A percentile compares a stretch with the other conserved stretches of the same genome.
phyloP scores from a whole-genome alignment of 768 basidiomycete genomes.

The Kondoa malvinella region DNA sequence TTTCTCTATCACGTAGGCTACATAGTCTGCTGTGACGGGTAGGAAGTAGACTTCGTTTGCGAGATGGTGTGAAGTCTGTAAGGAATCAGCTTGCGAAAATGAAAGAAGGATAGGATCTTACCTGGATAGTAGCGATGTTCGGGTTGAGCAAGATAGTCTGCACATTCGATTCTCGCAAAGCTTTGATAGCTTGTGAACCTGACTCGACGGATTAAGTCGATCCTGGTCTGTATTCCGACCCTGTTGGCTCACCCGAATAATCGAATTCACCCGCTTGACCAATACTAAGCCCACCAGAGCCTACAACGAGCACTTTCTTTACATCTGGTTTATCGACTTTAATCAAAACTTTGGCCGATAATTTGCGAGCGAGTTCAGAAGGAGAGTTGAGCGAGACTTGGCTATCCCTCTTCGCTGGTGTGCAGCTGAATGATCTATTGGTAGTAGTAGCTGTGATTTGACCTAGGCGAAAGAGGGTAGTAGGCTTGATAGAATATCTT shows the following conservation, averaged over 20 bases:
- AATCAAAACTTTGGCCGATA: conserved; percentile 86
- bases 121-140: conserved; percentile 36
- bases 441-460: not conserved
- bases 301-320: conserved; percentile 86
- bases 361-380: conserved; percentile 77
- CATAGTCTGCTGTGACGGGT: conserved; percentile 89
- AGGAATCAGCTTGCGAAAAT: conserved; percentile 53
- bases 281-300: conserved; percentile 86
- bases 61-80: conserved; percentile 95
- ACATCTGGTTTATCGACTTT: conserved; percentile 80
- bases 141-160: conserved; percentile 75
- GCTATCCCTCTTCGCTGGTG: not conserved
- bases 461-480: not conserved
- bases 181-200: conserved; percentile 93
- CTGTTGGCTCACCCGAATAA: conserved; percentile 62
- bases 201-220: not conserved
- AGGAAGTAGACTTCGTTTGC: conserved; percentile 95
- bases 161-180: conserved; percentile 85
- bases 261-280: conserved; percentile 99
- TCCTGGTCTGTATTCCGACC: not conserved
- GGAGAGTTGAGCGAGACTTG: conserved; percentile 42
- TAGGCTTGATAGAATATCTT: not conserved
- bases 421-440: not conserved
- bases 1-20: conserved; percentile 95
- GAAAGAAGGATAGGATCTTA: not conserved